phyloP scores from a whole-genome alignment of 176 grass and related monocot species.

The Zoysia japonica region DNA sequence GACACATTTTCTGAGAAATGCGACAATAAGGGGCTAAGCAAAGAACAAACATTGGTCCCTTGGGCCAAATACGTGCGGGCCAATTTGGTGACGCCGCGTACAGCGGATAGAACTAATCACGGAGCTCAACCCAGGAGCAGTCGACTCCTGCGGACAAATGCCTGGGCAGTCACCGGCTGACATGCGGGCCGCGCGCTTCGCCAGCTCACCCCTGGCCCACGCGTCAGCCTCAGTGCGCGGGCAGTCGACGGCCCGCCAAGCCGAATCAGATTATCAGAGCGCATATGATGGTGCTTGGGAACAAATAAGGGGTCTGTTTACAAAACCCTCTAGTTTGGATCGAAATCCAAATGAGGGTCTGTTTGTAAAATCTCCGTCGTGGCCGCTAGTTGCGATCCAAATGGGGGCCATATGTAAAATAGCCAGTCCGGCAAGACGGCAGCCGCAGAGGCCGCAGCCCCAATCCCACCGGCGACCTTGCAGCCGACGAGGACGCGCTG shows the following conservation, averaged over 20 bases:
- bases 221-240: too few species aligned
- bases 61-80: background rate
- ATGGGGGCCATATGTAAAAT: background rate
- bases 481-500: background rate
- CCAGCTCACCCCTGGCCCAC: too few species aligned
- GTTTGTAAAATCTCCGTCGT: too few species aligned
- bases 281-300: too few species aligned
- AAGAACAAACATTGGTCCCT: background rate
- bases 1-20: constrained; percentile 4
- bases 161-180: too few species aligned
- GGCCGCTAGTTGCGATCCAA: background rate
- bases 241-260: too few species aligned
- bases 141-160: background rate
- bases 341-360: background rate
- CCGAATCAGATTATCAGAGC: too few species aligned
- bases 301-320: background rate
- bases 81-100: background rate
- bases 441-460: background rate
- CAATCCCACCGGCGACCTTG: background rate
- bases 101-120: background rate
- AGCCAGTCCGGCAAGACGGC: background rate
- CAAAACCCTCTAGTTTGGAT: background rate
- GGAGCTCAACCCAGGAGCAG: background rate
- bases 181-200: too few species aligned
- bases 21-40: background rate